Conservation (phyloP, 2,329 filamentous ascomycete genomes). For the Tolypocladium guangdongense region DNA sequence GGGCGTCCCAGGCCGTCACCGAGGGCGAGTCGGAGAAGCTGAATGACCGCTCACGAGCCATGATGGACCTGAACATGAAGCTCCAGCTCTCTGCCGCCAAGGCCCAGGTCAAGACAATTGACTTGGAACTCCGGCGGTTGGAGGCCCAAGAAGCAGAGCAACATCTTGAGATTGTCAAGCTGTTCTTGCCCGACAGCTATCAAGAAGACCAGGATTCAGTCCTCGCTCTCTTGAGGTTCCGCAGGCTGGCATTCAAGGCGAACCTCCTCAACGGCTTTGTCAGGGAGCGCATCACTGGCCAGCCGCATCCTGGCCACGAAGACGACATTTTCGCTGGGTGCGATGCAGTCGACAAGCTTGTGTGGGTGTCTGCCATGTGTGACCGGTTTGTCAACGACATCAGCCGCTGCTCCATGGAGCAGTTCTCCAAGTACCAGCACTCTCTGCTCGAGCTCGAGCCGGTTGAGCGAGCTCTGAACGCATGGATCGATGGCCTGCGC, state of each 20-base stretch:
- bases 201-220: slow-evolving; percentile 74
- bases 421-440: slow-evolving; percentile 69
- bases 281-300: slow-evolving; percentile 63
- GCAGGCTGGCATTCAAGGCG: slow-evolving; percentile 80
- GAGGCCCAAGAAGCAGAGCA: slow-evolving; percentile 83
- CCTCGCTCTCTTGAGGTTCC: slow-evolving; percentile 80
- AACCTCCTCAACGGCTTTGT: slow-evolving; percentile 67
- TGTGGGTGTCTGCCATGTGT: slow-evolving; percentile 74
- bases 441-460: slow-evolving; percentile 82
- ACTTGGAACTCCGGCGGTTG: slow-evolving; percentile 75
- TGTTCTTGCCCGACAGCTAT: slow-evolving; percentile 81
- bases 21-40: slow-evolving; percentile 89
- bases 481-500: slow-evolving; percentile 75
- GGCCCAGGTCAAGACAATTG: slow-evolving; percentile 88
- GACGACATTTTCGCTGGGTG: slow-evolving; percentile 73
- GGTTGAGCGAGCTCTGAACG: slow-evolving; percentile 79
- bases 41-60: slow-evolving; percentile 75
- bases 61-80: slow-evolving; percentile 95
- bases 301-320: slow-evolving; percentile 55
- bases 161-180: slow-evolving; percentile 77
- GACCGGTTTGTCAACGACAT: slow-evolving; percentile 76
- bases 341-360: slow-evolving; percentile 74
- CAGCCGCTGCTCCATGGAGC: slow-evolving; percentile 62
- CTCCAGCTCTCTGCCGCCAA: slow-evolving; percentile 83
- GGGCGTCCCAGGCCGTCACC: slow-evolving; percentile 81